Evolutionary conservation across 345 rosid species (phyloP), one percentile per base, ranked within the genome.

Genomic region (Eucalyptus erythrocorys): DNA sequence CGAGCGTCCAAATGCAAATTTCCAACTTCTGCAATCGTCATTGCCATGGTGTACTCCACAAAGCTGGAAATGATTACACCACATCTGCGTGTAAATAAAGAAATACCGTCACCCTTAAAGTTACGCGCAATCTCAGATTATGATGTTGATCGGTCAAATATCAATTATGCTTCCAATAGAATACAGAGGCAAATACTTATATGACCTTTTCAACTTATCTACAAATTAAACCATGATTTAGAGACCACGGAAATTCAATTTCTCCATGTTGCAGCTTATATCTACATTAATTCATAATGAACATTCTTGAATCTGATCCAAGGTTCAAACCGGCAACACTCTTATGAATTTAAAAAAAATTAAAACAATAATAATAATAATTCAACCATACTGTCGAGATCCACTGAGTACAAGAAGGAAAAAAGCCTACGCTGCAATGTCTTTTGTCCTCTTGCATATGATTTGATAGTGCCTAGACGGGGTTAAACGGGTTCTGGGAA

Each of bases 31-130:
- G 85, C 55, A 88, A 86, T 85, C 81, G 91, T 76, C 68, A 87
- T 64, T 26, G 87, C 61, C 80, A 89, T 84, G 87, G 92, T 87
- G 90, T 43, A 87, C 87, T 86, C 92, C 93, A 89, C 91, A 71
- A 76, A 85, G 86, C 86, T 55, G 88, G 30, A 90, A 80, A 87
- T 80, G 79, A 87, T 85, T 50, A 42, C 47, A 49, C 47, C 87
- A 64, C 45, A 48, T 87, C 88, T 76, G 89, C 89, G 79, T 91
- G 71, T 37, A 87, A 76, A 89, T 48, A 80, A 92, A 89, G 92
- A 87, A 87, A 89, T 86, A 88, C 53, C 90, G 50, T 43, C 89
- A 86, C 57, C 37, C 34, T 88, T n/a, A 87, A 55, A 53, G 79
- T 53, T 88, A 87, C 87, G 50, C 90, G 37, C 82, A 66, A 76